Conservation (phyloP, 208 protist genomes). For the Trypanosoma melophagium region DNA sequence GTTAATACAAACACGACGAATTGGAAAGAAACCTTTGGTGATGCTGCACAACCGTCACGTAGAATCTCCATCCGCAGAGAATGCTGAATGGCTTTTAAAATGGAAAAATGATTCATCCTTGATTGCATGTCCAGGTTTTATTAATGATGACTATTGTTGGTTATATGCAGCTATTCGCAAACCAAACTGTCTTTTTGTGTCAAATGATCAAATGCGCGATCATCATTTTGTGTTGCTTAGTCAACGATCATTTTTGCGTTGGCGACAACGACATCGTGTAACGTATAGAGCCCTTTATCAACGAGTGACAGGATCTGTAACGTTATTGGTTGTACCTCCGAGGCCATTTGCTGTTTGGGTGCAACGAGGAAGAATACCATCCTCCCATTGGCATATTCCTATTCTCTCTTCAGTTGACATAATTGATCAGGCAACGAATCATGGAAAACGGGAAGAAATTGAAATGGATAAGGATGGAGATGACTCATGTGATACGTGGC, state of each 20-base stretch:
- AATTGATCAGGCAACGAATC: conserved; percentile 78
- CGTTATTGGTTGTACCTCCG: conserved; percentile 42
- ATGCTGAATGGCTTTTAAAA: conserved; percentile 35
- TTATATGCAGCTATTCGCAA: conserved; percentile 61
- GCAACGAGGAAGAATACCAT: conserved; percentile 38
- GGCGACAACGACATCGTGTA: conserved; percentile 81
- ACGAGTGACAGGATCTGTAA: conserved; percentile 24
- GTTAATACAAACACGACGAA: conserved; percentile 31
- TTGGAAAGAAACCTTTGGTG: conserved; percentile 56
- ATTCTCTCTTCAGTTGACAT: conserved; percentile 49
- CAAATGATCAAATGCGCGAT: conserved; percentile 87
- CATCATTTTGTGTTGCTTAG: conserved; percentile 82
- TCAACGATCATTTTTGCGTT: conserved; percentile 76
- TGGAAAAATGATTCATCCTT: conserved; percentile 46
- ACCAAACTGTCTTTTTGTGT: conserved; percentile 55
- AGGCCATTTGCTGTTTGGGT: conserved; percentile 76
- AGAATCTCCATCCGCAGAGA: conserved; percentile 36
- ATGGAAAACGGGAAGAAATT: conserved; percentile 47
- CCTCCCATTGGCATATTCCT: conserved; percentile 79
- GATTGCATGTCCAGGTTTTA: conserved; percentile 67
- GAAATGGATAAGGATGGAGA: conserved; percentile 80
- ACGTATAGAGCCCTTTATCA: conserved; percentile 73
- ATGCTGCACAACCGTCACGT: conserved; percentile 78
- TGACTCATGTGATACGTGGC: conserved; percentile 74
- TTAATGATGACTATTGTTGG: conserved; percentile 91